phyloP scores from a whole-genome alignment of 768 basidiomycete genomes.

The Termitomyces eurrhizus region DNA sequence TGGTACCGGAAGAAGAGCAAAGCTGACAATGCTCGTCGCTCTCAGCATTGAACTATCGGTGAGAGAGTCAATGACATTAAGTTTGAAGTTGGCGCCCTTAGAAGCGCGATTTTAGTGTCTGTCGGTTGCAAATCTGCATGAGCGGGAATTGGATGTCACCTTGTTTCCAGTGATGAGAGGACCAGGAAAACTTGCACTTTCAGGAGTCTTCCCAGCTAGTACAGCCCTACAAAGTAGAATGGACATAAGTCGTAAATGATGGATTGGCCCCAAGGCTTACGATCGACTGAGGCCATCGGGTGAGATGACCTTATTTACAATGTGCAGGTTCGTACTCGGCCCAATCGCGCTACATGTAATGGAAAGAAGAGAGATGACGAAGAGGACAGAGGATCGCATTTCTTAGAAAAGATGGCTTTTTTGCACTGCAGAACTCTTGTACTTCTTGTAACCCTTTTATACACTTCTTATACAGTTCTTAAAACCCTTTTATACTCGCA shows the following conservation, averaged over 20 bases:
- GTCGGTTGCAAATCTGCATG: not conserved
- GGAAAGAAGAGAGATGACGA: not conserved
- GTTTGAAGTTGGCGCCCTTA: not conserved
- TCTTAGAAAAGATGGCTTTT: not conserved
- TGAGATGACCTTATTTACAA: not conserved
- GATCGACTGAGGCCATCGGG: not conserved
- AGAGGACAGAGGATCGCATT: not conserved
- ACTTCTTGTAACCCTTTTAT: not conserved
- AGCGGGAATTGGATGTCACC: not conserved
- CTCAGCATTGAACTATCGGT: not conserved
- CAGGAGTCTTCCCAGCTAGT: not conserved
- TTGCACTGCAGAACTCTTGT: not conserved
- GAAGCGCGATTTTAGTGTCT: not conserved
- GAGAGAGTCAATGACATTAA: constrained; percentile 2
- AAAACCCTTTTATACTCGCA: not conserved
- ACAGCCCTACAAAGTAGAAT: not conserved
- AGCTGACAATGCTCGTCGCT: constrained; percentile 5
- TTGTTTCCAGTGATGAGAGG: constrained; percentile 1
- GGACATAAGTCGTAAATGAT: too few species aligned
- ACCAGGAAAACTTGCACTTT: not conserved
- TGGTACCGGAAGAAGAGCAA: too few species aligned
- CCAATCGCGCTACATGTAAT: not conserved
- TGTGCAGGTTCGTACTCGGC: not conserved
- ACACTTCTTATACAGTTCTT: not conserved
- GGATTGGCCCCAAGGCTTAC: not conserved